Evolutionary conservation across 768 basidiomycete genomes (phyloP).

Genomic region (Lactifluus echinatus): DNA sequence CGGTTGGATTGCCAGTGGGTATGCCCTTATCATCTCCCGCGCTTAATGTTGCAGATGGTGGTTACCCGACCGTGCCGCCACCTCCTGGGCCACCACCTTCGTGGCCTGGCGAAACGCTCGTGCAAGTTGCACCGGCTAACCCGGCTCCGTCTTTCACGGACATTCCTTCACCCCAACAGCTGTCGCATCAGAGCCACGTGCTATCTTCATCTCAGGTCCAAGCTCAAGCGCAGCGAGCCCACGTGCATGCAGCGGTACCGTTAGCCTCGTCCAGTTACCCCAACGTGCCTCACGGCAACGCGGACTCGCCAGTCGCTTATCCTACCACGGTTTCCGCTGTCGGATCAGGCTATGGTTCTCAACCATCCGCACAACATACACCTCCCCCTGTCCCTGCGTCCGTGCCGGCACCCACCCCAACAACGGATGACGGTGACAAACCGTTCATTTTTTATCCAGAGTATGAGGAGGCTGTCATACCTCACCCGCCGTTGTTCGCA

Average conservation of each 20-base stretch:
- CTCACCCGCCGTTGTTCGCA: conserved; percentile 5
- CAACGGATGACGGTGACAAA: conserved; percentile 18
- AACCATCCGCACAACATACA: not conserved
- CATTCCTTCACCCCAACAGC: not conserved
- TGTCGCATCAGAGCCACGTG: not conserved
- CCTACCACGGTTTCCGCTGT: not conserved
- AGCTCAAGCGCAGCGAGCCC: not conserved
- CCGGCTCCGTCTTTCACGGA: conserved; percentile 13
- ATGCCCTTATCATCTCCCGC: not conserved
- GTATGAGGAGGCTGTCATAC: conserved; percentile 12
- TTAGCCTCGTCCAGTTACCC: conserved; percentile 2
- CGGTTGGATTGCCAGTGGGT: conserved; percentile 5
- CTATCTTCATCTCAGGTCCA: conserved; percentile 1
- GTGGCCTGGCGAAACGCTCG: conserved; percentile 10
- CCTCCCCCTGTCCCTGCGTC: not conserved
- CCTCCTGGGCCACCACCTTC: conserved; percentile 3
- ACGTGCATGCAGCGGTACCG: not conserved
- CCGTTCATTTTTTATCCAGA: conserved; percentile 22
- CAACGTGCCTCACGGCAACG: conserved; percentile 8
- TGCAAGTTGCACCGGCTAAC: conserved; percentile 1
- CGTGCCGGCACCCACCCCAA: not conserved
- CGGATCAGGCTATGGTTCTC: not conserved
- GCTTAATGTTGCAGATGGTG: not conserved
- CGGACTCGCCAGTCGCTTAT: conserved; percentile 3
- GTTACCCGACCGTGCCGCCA: not conserved